Conservation (phyloP, 129 eudicot species). For the Kitagawia praeruptora region DNA sequence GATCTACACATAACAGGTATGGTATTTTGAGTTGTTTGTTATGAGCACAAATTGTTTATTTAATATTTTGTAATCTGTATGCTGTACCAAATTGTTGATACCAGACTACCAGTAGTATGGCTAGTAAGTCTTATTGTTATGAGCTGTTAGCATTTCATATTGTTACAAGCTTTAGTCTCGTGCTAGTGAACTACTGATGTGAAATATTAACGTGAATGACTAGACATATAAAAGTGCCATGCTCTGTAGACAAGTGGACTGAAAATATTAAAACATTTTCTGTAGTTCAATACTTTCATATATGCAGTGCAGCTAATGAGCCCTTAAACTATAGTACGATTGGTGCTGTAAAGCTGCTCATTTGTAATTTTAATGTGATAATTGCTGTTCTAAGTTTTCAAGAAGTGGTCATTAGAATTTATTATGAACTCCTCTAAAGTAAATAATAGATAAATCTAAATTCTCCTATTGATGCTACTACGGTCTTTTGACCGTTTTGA, state of each 20-base stretch:
- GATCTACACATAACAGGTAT: background rate
- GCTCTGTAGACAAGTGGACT: background rate
- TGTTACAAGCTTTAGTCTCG: background rate
- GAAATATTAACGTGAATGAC: background rate
- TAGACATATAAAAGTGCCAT: background rate
- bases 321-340: background rate
- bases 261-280: background rate
- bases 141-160: background rate
- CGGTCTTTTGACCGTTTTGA: too few relatives aligned
- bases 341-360: background rate
- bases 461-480: background rate
- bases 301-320: background rate
- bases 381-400: background rate
- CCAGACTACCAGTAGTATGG: background rate
- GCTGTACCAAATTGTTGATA: background rate
- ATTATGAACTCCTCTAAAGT: too few relatives aligned
- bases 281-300: background rate
- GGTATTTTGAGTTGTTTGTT: background rate
- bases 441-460: background rate
- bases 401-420: background rate
- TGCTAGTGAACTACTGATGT: background rate
- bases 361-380: background rate
- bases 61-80: too few relatives aligned
- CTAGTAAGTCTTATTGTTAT: background rate
- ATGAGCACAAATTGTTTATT: background rate